Base-by-base conservation (phyloP, 805 yeast genomes). In the Metschnikowia aberdeeniae region DNA sequence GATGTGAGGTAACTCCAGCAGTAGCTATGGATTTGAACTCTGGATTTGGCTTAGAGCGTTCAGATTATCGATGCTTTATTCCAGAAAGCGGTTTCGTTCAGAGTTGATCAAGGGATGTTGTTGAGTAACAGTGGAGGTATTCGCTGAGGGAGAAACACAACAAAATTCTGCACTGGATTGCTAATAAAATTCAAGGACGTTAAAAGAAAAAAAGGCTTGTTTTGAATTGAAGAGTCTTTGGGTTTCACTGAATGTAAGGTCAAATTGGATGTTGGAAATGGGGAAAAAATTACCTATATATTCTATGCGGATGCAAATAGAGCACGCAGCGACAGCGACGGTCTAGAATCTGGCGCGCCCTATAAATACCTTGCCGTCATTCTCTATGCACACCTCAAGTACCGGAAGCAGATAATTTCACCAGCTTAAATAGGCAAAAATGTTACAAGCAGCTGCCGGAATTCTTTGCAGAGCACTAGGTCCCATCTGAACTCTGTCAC, bases 321-420 rank as follows among this genome's bases (percentile, higher is more conserved):
- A 30, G 40, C 17, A 37, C 36, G 17, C 33, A 29, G 29, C 34
- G 40, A 37, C 27, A 28, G 27, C 40, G 27, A 19, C 27, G 34
- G 42, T 31, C 42, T 39, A 39, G 42, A 39, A 30, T 35, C 20
- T 17, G 20, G 17, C 42, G 42, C 42, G 36, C 27, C 19, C 41
- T 39, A 39, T 39, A 13, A 39, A 39, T 39, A 31, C 36, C 42
- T 31, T 39, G 42, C 35, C 42, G 42, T 39, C 42, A 39, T 30
- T n/a, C 30, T 13, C 29, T 24, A 29, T 28, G 40, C 40, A 33
- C 40, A 32, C 17, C 40, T 17, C 17, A 19, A 12, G n/a, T 17
- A n/a, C 17, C 28, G 9, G 27, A 7, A 19, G 40, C 33, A 19
- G 12, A 22, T 4, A 14, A 17, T 11, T 10, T 27, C 20, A 14